Conservation (phyloP, 1,284 basidiomycete genomes). For the Exobasidium rhododendri region DNA sequence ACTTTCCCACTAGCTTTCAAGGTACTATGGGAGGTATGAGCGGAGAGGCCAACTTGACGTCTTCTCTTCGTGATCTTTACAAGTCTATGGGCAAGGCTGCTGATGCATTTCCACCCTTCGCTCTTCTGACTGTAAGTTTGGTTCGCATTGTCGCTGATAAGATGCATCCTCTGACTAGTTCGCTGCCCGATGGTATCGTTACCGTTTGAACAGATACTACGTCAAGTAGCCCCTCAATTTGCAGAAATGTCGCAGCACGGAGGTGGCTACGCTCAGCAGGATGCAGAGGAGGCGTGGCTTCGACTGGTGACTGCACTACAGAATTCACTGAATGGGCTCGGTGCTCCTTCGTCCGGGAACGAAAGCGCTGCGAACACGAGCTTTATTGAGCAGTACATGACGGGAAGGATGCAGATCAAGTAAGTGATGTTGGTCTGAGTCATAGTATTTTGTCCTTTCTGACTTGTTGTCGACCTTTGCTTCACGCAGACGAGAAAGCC, state of each 20-base stretch:
- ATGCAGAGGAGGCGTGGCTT: conserved; percentile 93
- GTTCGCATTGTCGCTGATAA: neutral
- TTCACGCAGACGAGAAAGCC: conserved; percentile 20
- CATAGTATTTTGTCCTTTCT: neutral
- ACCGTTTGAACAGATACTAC: conserved; percentile 59
- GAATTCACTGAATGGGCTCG: conserved; percentile 58
- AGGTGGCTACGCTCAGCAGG: conserved; percentile 78
- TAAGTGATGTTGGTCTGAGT: conserved; percentile 57
- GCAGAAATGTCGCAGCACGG: conserved; percentile 65
- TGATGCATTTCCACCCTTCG: conserved; percentile 71
- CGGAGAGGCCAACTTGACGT: conserved; percentile 57
- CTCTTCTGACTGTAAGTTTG: conserved; percentile 62
- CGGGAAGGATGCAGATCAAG: conserved; percentile 76
- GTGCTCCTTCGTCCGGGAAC: conserved; percentile 1
- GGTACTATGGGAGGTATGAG: conserved; percentile 33
- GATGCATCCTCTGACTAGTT: neutral
- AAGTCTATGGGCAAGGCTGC: conserved; percentile 70
- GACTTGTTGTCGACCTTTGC: neutral
- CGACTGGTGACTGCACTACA: conserved; percentile 77
- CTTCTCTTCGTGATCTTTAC: conserved; percentile 72
- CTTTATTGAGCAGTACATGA: conserved; percentile 82
- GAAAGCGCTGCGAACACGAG: conserved; percentile 17
- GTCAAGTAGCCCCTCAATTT: conserved; percentile 85
- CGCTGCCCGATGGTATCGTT: too few species aligned
- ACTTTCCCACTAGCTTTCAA: conserved; percentile 21